Evolutionary conservation across 257 asterid species (phyloP).

Genomic region (Jaltomata sinuosa): DNA sequence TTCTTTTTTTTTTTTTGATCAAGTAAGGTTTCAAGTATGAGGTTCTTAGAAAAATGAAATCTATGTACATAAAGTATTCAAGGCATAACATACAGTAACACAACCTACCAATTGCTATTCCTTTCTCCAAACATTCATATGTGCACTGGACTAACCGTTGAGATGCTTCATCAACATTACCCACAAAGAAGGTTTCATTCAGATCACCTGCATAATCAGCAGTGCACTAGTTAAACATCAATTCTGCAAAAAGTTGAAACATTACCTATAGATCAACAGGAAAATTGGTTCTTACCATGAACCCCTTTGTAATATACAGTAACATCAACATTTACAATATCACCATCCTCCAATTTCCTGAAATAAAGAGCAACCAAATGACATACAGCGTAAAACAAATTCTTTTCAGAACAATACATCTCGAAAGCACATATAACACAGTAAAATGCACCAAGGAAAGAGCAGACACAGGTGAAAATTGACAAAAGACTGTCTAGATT

Average conservation of each 20-base stretch:
- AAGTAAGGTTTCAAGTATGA: neutral
- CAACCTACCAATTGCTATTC: constrained; percentile 72
- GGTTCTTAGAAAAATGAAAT: neutral
- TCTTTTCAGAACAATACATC: neutral
- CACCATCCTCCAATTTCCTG: constrained; percentile 97
- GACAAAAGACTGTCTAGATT: neutral
- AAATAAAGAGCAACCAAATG: constrained; percentile 9
- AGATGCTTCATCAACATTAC: constrained; percentile 89
- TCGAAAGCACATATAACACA: neutral
- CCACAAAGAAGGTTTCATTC: constrained; percentile 91
- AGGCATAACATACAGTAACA: neutral
- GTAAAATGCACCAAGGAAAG: neutral
- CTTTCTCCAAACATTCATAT: constrained; percentile 92
- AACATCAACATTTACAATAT: constrained; percentile 89
- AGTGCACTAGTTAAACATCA: neutral
- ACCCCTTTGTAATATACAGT: constrained; percentile 85
- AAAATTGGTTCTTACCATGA: constrained; percentile 46
- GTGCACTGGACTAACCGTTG: constrained; percentile 76
- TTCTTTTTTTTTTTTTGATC: neutral
- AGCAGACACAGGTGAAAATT: neutral
- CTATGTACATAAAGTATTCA: neutral
- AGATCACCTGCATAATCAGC: constrained; percentile 67
- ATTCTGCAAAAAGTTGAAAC: neutral
- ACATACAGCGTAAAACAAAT: neutral
- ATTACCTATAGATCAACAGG: neutral